Conservation (phyloP, 345 rosid genomes). For the Sisymbrium irio region DNA sequence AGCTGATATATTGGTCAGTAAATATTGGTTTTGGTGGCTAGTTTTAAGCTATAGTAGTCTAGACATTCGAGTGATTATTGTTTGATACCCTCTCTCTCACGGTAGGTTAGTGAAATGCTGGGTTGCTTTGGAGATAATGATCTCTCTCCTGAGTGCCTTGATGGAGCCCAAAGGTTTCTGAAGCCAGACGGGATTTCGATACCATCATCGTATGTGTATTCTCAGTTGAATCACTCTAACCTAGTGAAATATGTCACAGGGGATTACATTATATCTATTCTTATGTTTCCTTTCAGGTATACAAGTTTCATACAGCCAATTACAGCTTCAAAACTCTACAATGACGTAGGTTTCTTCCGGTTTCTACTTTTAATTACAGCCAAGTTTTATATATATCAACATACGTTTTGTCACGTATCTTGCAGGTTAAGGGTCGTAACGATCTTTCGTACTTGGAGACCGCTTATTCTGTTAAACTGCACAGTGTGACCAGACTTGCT, state of each 20-base stretch:
- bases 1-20: conserved; percentile 81
- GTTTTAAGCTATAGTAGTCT: background rate
- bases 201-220: background rate
- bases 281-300: background rate
- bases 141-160: background rate
- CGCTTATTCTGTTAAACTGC: background rate
- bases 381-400: background rate
- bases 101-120: background rate
- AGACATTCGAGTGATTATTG: background rate
- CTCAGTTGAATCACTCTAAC: background rate
- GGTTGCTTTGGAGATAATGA: background rate
- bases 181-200: background rate
- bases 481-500: background rate
- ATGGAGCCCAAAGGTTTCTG: background rate
- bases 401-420: background rate
- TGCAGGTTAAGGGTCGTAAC: background rate
- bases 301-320: conserved; percentile 2
- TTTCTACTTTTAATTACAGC: background rate
- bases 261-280: background rate
- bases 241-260: background rate
- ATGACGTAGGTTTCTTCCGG: background rate
- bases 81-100: background rate
- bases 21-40: background rate
- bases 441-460: background rate
- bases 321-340: background rate